Percentiles rank a stretch among this genome's conserved stretches.
These are phyloP conservation scores for Evernia prunastri DNA, from an alignment of 495 filamentous ascomycete species.

Conservation along the genomic window DNA sequence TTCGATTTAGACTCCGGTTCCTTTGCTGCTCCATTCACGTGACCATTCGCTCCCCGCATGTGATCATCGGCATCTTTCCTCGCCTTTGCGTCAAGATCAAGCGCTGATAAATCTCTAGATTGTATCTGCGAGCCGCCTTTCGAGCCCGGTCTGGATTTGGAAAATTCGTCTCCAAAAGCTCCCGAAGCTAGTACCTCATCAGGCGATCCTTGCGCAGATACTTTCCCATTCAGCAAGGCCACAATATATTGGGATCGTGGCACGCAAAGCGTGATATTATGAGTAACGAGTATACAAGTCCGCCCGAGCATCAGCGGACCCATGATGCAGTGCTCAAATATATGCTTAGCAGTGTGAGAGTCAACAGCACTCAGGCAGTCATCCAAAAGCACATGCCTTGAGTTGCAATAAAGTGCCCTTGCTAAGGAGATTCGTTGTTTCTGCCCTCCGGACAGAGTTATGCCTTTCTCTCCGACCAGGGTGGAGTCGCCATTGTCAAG, in stretches of 20 bases:
- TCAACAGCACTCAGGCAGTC: conserved; percentile 98
- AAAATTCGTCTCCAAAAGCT: conserved; percentile 74
- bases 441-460: conserved; percentile 92
- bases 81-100: conserved; percentile 37
- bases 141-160: conserved; percentile 65
- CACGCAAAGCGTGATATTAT: conserved; percentile 81
- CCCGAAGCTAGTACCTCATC: conserved; percentile 75
- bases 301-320: conserved; percentile 82
- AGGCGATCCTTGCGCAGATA: conserved; percentile 67
- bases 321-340: conserved; percentile 86
- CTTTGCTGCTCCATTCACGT: conserved; percentile 34
- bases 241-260: conserved; percentile 74
- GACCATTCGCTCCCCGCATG: conserved; percentile 29
- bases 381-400: conserved; percentile 82
- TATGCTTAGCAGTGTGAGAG: conserved; percentile 97
- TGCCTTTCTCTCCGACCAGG: conserved; percentile 93
- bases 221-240: conserved; percentile 77
- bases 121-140: conserved; percentile 57
- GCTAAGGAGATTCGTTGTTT: conserved; percentile 97
- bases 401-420: conserved; percentile 86
- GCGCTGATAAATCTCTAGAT: conserved; percentile 67
- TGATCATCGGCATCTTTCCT: conserved; percentile 28
- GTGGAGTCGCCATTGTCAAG: conserved; percentile 91
- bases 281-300: conserved; percentile 95
- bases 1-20: conserved; percentile 27